phyloP scores from a whole-genome alignment of 1,139 yeast species.

The Hyphopichia fennica region DNA sequence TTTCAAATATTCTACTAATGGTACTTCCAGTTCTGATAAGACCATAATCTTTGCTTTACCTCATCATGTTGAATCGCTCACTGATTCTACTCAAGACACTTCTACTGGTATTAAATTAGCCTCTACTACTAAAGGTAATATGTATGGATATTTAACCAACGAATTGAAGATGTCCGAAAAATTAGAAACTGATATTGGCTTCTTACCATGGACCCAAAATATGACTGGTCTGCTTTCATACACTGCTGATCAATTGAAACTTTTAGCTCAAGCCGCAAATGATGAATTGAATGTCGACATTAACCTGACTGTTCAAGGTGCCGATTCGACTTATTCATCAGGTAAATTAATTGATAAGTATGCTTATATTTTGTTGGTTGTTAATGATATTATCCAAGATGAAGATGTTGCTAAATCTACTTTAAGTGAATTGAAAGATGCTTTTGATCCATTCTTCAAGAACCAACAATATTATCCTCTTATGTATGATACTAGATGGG shows the following conservation, averaged over 20 bases:
- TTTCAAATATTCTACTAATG: constrained; percentile 53
- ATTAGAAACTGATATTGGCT: constrained; percentile 50
- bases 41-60: constrained; percentile 70
- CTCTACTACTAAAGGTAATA: constrained; percentile 66
- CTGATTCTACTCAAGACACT: constrained; percentile 29
- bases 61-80: constrained; percentile 62
- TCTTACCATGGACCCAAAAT: constrained; percentile 58
- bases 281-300: constrained; percentile 61
- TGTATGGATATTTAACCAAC: constrained; percentile 60
- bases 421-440: constrained; percentile 42
- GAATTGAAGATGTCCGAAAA: constrained; percentile 51
- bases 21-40: constrained; percentile 50
- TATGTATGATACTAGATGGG: constrained; percentile 56
- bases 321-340: constrained; percentile 59
- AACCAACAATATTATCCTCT: constrained; percentile 52
- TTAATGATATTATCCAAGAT: constrained; percentile 51
- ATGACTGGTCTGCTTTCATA: constrained; percentile 38
- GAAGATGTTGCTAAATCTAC: constrained; percentile 42
- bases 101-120: constrained; percentile 52
- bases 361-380: constrained; percentile 62
- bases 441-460: constrained; percentile 40
- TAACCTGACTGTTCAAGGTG: constrained; percentile 43
- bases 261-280: constrained; percentile 56
- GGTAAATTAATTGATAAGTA: constrained; percentile 78
- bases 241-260: constrained; percentile 49